Evolutionary conservation across 768 basidiomycete genomes (phyloP).

Genomic region (Phanerochaete sordida): DNA sequence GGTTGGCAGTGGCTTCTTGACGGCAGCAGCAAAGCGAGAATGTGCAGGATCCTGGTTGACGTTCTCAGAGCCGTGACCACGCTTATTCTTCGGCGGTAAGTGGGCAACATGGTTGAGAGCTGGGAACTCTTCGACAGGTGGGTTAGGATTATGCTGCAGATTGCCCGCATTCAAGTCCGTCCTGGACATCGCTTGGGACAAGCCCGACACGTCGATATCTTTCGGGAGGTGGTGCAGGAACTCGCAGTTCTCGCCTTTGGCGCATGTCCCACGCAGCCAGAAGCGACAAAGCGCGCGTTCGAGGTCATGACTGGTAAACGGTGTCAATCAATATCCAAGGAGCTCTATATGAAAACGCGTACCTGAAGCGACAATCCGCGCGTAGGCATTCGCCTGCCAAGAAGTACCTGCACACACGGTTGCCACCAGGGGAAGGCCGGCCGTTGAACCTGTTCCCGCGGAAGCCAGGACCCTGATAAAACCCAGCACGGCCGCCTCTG

Average conservation of each 20-base stretch:
- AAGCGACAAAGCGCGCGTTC: slow-evolving; percentile 94
- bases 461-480: slow-evolving; percentile 23
- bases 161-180: slow-evolving; percentile 52
- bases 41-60: slow-evolving; percentile 74
- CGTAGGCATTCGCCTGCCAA: slow-evolving; percentile 93
- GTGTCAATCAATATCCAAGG: not conserved
- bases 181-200: slow-evolving; percentile 67
- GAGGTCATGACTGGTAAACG: slow-evolving; percentile 72
- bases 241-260: slow-evolving; percentile 95
- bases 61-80: slow-evolving; percentile 32
- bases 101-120: slow-evolving; percentile 41
- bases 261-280: slow-evolving; percentile 96
- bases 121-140: slow-evolving; percentile 70
- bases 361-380: slow-evolving; percentile 98
- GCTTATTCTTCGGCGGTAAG: slow-evolving; percentile 42
- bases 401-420: slow-evolving; percentile 93
- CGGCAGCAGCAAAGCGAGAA: slow-evolving; percentile 87
- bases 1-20: slow-evolving; percentile 54
- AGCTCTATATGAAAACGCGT: slow-evolving; percentile 19
- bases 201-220: slow-evolving; percentile 72
- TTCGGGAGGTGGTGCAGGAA: slow-evolving; percentile 91
- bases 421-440: slow-evolving; percentile 56
- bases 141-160: slow-evolving; percentile 32
- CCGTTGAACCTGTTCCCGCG: slow-evolving; percentile 46
- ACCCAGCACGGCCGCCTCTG: slow-evolving; percentile 41